A percentile compares a stretch with the other conserved stretches of the same genome.
Conservation (phyloP, 179 eudicot genomes). For the Beta macrorhiza region DNA sequence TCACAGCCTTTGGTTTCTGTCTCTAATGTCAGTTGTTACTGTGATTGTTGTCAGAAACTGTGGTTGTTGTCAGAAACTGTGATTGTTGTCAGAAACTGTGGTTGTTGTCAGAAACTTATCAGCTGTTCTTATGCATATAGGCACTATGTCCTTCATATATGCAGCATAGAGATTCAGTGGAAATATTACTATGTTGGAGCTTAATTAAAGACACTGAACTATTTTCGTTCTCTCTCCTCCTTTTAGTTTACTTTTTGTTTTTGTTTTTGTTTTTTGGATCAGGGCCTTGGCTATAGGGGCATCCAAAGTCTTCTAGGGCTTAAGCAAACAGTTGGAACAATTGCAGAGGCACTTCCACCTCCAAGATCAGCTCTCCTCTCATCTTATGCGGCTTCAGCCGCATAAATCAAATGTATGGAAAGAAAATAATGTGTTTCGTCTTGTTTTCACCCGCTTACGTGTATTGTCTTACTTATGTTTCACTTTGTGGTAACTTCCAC, state of each 20-base stretch:
- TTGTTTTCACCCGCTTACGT: slow-evolving; percentile 1
- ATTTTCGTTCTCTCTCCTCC: neutral
- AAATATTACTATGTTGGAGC: neutral
- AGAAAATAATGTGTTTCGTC: neutral
- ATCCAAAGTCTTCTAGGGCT: slow-evolving; percentile 69
- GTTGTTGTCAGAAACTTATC: neutral
- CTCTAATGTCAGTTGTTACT: too few relatives aligned
- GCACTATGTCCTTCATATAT: too few relatives aligned
- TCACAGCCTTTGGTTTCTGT: neutral
- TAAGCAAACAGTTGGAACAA: slow-evolving; percentile 62
- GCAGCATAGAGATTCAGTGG: neutral
- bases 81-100: neutral
- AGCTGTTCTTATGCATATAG: too few relatives aligned
- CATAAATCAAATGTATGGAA: slow-evolving; percentile 60
- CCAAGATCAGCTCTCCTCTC: slow-evolving; percentile 61
- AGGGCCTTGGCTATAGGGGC: slow-evolving; percentile 69
- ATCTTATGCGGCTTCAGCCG: slow-evolving; percentile 51
- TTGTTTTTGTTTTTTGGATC: slow-evolving; percentile 12
- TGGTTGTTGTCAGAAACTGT: too few relatives aligned
- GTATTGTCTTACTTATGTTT: neutral
- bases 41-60: too few relatives aligned
- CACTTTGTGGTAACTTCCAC: neutral
- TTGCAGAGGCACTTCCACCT: slow-evolving; percentile 63
- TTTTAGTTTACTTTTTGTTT: too few relatives aligned
- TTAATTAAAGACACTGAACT: neutral